Conservation (phyloP, 495 filamentous ascomycete genomes). For the Bacidia rubella region DNA sequence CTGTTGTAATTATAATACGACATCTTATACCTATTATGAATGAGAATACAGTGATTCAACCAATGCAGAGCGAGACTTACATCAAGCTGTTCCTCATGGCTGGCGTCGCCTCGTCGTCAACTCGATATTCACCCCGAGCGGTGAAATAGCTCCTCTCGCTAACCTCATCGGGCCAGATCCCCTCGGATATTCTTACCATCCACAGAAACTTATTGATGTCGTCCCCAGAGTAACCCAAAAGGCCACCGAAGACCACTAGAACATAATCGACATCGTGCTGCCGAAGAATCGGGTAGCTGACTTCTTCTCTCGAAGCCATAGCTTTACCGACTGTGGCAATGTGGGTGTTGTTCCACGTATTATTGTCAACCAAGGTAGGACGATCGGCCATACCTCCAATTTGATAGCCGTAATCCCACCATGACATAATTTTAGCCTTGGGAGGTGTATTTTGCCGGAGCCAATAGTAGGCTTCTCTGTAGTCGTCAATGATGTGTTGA, state of each 20-base stretch:
- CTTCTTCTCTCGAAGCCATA: conserved; percentile 94
- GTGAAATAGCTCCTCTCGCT: conserved; percentile 98
- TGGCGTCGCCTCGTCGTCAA: conserved; percentile 87
- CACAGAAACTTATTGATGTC: conserved; percentile 99
- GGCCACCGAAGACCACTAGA: conserved; percentile 88
- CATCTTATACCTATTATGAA: conserved; percentile 91
- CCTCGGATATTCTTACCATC: conserved; percentile 99
- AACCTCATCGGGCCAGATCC: conserved; percentile 98
- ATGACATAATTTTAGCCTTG: conserved; percentile 98
- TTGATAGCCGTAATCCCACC: conserved; percentile 99
- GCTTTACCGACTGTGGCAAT: conserved; percentile 99
- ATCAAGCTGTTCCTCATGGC: conserved; percentile 99
- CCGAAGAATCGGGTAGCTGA: conserved; percentile 95
- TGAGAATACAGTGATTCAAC: neutral
- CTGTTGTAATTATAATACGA: conserved; percentile 95
- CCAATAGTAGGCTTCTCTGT: conserved; percentile 99
- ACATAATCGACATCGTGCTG: conserved; percentile 99
- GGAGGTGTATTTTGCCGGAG: conserved; percentile 89
- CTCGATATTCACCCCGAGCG: conserved; percentile 82
- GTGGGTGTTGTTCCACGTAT: conserved; percentile 99
- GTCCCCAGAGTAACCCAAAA: conserved; percentile 97
- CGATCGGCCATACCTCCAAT: conserved; percentile 99
- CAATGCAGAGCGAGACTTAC: conserved; percentile 39
- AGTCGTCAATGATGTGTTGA: conserved; percentile 98
- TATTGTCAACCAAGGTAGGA: conserved; percentile 96